Evolutionary conservation across 176 grass and related monocot genomes (phyloP).

Genomic region (Alopecurus myosuroides): DNA sequence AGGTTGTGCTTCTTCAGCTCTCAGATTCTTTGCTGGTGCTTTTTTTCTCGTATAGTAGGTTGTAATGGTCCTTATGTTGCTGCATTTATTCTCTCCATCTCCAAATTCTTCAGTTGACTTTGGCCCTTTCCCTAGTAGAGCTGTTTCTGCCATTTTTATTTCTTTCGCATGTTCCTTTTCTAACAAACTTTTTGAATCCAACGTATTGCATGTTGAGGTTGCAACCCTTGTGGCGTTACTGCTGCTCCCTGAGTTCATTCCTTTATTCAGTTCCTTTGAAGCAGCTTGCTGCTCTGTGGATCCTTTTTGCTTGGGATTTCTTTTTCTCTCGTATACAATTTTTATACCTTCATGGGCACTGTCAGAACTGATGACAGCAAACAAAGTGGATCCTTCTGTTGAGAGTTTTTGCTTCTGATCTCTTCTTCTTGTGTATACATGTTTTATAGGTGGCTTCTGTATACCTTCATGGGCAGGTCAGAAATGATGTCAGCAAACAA

Average conservation of each 20-base stretch:
- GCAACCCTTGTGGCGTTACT: neutral
- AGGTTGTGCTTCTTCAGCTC: neutral
- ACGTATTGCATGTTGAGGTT: neutral
- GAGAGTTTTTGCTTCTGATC: conserved; percentile 5
- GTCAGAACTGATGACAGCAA: neutral
- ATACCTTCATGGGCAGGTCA: conserved; percentile 17
- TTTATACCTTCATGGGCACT: conserved; percentile 19
- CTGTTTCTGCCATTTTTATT: neutral
- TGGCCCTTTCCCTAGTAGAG: neutral
- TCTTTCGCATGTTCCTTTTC: neutral
- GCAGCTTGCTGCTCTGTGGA: neutral
- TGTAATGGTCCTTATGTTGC: neutral
- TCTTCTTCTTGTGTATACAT: conserved; percentile 29
- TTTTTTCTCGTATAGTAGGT: neutral
- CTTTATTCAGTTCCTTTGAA: conserved; percentile 11
- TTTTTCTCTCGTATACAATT: conserved; percentile 20
- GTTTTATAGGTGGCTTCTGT: conserved; percentile 16
- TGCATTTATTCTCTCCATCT: neutral
- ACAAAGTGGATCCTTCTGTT: neutral
- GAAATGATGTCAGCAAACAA: conserved; percentile 4
- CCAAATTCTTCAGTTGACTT: neutral
- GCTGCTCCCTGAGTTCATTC: neutral
- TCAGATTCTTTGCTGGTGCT: neutral
- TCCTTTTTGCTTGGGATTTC: conserved; percentile 9
- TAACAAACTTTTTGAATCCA: conserved; percentile 5